These are phyloP conservation scores for Rhodotorula mucilaginosa DNA, from an alignment of 1,284 basidiomycete species.

Conservation along the genomic window DNA sequence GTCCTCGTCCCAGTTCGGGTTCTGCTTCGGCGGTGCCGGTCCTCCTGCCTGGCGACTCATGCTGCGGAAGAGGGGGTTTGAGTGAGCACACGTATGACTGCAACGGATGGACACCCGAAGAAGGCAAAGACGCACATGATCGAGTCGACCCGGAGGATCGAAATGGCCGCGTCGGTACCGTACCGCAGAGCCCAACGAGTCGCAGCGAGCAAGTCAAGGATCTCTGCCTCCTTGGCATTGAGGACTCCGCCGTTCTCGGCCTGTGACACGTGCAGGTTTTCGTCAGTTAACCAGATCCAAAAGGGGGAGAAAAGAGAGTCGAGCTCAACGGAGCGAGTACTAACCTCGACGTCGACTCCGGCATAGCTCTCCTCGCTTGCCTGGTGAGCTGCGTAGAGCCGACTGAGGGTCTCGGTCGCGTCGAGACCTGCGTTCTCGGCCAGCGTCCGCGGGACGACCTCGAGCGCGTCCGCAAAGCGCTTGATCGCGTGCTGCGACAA, in stretches of 20 bases:
- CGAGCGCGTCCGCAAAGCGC: constrained; percentile 83
- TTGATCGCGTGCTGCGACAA: constrained; percentile 92
- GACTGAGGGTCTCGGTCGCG: constrained; percentile 86
- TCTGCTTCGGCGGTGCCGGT: constrained; percentile 46
- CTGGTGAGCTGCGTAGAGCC: constrained; percentile 86
- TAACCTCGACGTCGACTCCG: constrained; percentile 90
- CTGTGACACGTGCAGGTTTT: constrained; percentile 49
- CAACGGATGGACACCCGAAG: not conserved
- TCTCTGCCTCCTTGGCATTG: constrained; percentile 60
- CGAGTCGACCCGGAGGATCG: constrained; percentile 91
- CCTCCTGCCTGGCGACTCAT: constrained; percentile 46
- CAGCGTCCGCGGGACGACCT: constrained; percentile 87
- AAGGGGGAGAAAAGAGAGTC: not conserved
- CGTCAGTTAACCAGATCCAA: not conserved
- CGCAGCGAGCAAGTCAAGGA: constrained; percentile 79
- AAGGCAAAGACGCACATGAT: constrained; percentile 61
- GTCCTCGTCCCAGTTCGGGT: constrained; percentile 44
- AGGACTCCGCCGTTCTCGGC: constrained; percentile 73
- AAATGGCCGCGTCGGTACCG: constrained; percentile 89
- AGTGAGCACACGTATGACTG: too few species aligned
- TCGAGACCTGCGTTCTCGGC: constrained; percentile 96
- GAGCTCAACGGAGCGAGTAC: constrained; percentile 18
- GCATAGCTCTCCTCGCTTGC: constrained; percentile 63
- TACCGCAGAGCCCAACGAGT: constrained; percentile 86
- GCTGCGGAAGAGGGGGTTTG: not conserved